Conservation (phyloP, 306 rosid genomes). For the Malus sylvestris region DNA sequence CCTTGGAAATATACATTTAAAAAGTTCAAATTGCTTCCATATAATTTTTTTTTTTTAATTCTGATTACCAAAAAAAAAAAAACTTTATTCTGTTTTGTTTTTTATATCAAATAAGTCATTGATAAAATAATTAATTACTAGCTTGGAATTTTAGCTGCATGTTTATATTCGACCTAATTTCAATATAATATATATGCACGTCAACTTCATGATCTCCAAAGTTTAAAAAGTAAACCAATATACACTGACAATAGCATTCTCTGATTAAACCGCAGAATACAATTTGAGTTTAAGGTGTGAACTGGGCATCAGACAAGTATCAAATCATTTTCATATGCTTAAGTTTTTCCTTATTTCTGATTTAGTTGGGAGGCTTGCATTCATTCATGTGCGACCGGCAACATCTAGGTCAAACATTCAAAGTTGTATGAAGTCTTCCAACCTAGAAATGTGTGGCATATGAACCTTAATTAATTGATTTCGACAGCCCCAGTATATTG, state of each 20-base stretch:
- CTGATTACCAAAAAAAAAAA: too few relatives aligned
- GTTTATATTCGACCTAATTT: background rate
- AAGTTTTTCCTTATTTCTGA: too few relatives aligned
- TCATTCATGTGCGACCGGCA: background rate
- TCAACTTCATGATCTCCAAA: background rate
- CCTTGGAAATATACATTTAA: too few relatives aligned
- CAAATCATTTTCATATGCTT: slow-evolving; percentile 5
- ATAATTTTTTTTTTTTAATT: too few relatives aligned
- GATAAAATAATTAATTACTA: background rate
- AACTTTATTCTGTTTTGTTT: background rate
- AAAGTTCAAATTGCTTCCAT: background rate
- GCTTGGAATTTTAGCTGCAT: background rate
- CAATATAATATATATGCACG: background rate
- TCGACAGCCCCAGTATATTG: background rate
- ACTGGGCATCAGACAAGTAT: background rate
- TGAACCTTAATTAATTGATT: background rate
- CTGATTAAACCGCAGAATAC: background rate
- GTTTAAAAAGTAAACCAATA: background rate
- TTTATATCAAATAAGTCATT: background rate
- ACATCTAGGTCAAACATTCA: background rate
- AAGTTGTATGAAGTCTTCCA: background rate
- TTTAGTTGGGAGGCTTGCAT: background rate
- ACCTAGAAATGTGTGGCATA: background rate
- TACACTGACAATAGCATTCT: background rate
- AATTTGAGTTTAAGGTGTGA: background rate